These are phyloP conservation scores for Dendrothele bispora DNA, from an alignment of 768 basidiomycete species.

Conservation along the genomic window DNA sequence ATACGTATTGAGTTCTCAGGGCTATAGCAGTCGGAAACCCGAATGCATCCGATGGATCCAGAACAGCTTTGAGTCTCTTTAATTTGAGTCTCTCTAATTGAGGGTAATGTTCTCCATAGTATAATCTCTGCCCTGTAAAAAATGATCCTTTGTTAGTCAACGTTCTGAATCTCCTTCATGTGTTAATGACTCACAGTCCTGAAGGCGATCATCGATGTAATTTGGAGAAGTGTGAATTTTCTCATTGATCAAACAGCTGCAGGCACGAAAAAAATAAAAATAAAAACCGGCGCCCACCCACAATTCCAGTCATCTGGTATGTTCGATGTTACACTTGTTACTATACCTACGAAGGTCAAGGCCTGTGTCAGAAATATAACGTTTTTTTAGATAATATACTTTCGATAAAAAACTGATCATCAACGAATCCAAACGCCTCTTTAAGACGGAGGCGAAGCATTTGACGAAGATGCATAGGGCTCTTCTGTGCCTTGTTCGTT, in stretches of 20 bases:
- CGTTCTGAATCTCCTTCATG: too few species aligned
- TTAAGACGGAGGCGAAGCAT: slow-evolving; percentile 39
- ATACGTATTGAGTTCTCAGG: too few species aligned
- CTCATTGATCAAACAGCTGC: neutral
- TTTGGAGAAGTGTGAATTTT: slow-evolving; percentile 33
- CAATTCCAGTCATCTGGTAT: slow-evolving; percentile 38
- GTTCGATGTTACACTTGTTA: slow-evolving; percentile 33
- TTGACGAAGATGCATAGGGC: slow-evolving; percentile 44
- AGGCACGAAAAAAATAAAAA: neutral
- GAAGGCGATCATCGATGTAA: slow-evolving; percentile 42
- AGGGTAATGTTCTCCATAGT: slow-evolving; percentile 34
- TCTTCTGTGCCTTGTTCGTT: slow-evolving; percentile 34
- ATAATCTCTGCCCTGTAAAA: slow-evolving; percentile 33
- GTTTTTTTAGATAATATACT: too few species aligned
- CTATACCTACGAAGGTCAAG: slow-evolving; percentile 30
- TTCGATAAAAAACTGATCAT: slow-evolving; percentile 32
- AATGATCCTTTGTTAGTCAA: neutral
- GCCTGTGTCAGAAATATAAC: too few species aligned
- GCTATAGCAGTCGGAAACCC: slow-evolving; percentile 27
- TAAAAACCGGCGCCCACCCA: slow-evolving; percentile 29
- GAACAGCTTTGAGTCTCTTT: slow-evolving; percentile 29
- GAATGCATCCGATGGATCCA: slow-evolving; percentile 30
- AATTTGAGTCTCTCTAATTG: slow-evolving; percentile 22
- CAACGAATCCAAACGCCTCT: slow-evolving; percentile 43
- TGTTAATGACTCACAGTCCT: slow-evolving; percentile 29